These are phyloP conservation scores for Termitomyces titanicus DNA, from an alignment of 768 basidiomycete species.

Conservation along the genomic window DNA sequence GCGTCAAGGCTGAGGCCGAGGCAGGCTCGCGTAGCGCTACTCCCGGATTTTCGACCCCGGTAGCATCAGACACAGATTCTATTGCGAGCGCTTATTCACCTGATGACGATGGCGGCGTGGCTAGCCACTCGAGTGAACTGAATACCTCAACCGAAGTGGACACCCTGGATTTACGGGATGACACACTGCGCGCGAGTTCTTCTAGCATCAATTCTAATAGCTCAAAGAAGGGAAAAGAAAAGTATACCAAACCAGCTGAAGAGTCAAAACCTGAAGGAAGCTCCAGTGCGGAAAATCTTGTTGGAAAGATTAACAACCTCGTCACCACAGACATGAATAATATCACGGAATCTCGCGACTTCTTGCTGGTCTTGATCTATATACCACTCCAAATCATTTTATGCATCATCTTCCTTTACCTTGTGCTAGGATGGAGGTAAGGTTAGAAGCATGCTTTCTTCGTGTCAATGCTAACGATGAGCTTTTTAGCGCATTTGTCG, in stretches of 20 bases:
- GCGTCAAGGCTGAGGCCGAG: conserved; percentile 46
- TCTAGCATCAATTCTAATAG: conserved; percentile 11
- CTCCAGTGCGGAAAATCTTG: conserved; percentile 42
- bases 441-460: conserved; percentile 1
- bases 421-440: conserved; percentile 46
- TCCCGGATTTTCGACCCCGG: conserved; percentile 7
- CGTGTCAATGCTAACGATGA: background rate
- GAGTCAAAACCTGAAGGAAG: conserved; percentile 5
- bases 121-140: conserved; percentile 1
- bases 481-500: conserved; percentile 47
- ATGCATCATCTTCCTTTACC: conserved; percentile 41
- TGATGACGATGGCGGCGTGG: conserved; percentile 1
- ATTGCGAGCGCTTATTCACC: background rate
- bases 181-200: conserved; percentile 13
- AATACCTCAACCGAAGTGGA: conserved; percentile 10
- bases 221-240: conserved; percentile 13
- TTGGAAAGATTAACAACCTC: conserved; percentile 76
- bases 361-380: conserved; percentile 31
- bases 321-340: conserved; percentile 58
- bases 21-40: conserved; percentile 8
- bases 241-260: conserved; percentile 4
- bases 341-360: conserved; percentile 33
- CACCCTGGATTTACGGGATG: conserved; percentile 18
- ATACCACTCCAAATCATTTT: conserved; percentile 39
- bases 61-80: conserved; percentile 14